phyloP scores from a whole-genome alignment of 2,329 filamentous ascomycete species.

The Emmonsia crescens region DNA sequence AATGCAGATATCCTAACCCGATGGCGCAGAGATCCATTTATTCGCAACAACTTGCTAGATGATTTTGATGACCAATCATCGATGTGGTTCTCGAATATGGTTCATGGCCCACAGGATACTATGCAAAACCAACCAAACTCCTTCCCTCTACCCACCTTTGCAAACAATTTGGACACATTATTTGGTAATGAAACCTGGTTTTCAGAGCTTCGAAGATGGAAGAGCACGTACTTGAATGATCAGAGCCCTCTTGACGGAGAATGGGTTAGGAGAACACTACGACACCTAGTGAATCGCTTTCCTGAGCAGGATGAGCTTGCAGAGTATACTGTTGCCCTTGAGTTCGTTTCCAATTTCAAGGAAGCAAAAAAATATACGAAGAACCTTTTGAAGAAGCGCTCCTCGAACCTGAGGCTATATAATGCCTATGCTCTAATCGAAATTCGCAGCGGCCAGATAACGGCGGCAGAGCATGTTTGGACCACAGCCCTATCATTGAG shows the following conservation, averaged over 20 bases:
- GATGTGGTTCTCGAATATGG: conserved; percentile 17
- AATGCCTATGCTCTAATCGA: conserved; percentile 70
- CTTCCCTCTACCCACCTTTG: conserved; percentile 29
- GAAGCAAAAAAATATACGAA: conserved; percentile 62
- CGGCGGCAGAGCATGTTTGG: conserved; percentile 55
- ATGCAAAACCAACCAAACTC: conserved; percentile 17
- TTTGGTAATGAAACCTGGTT: conserved; percentile 45
- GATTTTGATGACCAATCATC: conserved; percentile 16
- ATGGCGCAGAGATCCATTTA: conserved; percentile 45
- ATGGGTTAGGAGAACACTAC: conserved; percentile 46
- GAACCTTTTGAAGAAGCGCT: conserved; percentile 55
- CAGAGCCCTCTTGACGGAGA: conserved; percentile 28
- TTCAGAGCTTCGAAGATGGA: conserved; percentile 26
- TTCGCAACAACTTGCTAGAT: conserved; percentile 33
- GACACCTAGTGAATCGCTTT: conserved; percentile 41
- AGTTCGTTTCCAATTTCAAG: conserved; percentile 44
- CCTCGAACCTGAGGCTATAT: conserved; percentile 58
- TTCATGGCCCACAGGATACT: conserved; percentile 6
- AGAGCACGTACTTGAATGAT: conserved; percentile 15
- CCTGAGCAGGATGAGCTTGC: conserved; percentile 45
- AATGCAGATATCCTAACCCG: conserved; percentile 20
- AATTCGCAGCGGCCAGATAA: conserved; percentile 44
- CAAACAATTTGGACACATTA: conserved; percentile 42
- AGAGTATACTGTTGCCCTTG: conserved; percentile 60
- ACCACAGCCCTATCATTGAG: conserved; percentile 54